Conservation (phyloP, 106 monocot species). For the Allium fistulosum region DNA sequence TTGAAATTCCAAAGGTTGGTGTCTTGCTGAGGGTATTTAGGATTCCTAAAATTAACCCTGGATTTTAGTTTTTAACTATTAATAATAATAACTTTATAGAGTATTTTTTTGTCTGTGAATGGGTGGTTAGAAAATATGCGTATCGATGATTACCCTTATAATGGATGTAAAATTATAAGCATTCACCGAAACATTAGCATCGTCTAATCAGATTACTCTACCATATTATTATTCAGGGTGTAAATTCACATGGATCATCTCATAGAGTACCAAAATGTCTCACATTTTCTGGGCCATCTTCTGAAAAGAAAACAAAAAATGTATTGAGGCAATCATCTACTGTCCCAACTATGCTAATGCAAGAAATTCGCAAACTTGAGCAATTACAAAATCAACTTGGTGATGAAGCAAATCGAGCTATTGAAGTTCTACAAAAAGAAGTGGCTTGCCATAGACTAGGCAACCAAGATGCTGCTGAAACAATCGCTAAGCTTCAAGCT, state of each 20-base stretch:
- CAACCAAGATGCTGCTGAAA: conserved; percentile 87
- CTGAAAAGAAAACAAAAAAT: conserved; percentile 20
- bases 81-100: too few species aligned
- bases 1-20: too few species aligned
- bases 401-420: conserved; percentile 76
- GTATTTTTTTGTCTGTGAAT: too few species aligned
- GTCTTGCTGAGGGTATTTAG: too few species aligned
- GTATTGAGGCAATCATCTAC: conserved; percentile 84
- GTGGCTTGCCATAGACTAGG: conserved; percentile 82
- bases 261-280: conserved; percentile 53
- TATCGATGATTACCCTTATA: too few species aligned
- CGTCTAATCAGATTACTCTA: not conserved
- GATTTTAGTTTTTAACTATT: too few species aligned
- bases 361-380: conserved; percentile 93
- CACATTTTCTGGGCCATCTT: conserved; percentile 52
- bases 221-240: conserved; percentile 21
- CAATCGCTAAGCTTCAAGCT: conserved; percentile 89
- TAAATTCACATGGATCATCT: conserved; percentile 60
- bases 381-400: conserved; percentile 85
- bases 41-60: too few species aligned
- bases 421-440: conserved; percentile 96
- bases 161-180: not conserved
- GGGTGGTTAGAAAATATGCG: too few species aligned
- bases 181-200: not conserved
- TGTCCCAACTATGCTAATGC: conserved; percentile 69